phyloP scores from a whole-genome alignment of 2,329 filamentous ascomycete species.

The Pyrenochaeta sp. region DNA sequence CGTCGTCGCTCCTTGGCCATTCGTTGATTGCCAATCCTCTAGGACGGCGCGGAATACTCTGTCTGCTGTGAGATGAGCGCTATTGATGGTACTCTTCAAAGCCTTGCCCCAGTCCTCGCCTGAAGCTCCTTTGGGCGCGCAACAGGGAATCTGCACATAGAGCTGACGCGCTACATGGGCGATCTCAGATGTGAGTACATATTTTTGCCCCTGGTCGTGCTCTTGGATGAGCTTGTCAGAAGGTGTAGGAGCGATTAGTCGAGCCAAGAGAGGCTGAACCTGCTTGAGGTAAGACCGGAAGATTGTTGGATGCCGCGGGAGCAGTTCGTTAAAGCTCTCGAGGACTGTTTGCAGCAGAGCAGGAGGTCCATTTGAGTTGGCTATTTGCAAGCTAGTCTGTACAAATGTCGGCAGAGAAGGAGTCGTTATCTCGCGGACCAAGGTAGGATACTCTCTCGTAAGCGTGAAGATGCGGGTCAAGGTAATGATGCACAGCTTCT shows the following conservation, averaged over 20 bases:
- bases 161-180: conserved; percentile 69
- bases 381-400: conserved; percentile 73
- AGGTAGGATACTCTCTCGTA: conserved; percentile 81
- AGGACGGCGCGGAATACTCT: conserved; percentile 79
- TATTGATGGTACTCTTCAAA: conserved; percentile 67
- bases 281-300: conserved; percentile 79
- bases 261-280: conserved; percentile 68
- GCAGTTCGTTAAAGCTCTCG: conserved; percentile 73
- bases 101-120: conserved; percentile 80
- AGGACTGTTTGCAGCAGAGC: conserved; percentile 72
- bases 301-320: conserved; percentile 83
- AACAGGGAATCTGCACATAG: conserved; percentile 76
- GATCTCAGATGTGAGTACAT: conserved; percentile 61
- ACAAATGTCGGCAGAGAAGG: conserved; percentile 80
- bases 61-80: conserved; percentile 76
- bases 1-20: conserved; percentile 48
- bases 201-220: conserved; percentile 41
- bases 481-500: conserved; percentile 78
- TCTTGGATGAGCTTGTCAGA: conserved; percentile 46
- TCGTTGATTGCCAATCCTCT: conserved; percentile 80
- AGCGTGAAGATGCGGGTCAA: conserved; percentile 85
- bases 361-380: conserved; percentile 29
- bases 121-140: conserved; percentile 79
- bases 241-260: conserved; percentile 71
- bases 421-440: conserved; percentile 87